phyloP scores from a whole-genome alignment of 495 filamentous ascomycete species.

The Aspergillus funiculosus region DNA sequence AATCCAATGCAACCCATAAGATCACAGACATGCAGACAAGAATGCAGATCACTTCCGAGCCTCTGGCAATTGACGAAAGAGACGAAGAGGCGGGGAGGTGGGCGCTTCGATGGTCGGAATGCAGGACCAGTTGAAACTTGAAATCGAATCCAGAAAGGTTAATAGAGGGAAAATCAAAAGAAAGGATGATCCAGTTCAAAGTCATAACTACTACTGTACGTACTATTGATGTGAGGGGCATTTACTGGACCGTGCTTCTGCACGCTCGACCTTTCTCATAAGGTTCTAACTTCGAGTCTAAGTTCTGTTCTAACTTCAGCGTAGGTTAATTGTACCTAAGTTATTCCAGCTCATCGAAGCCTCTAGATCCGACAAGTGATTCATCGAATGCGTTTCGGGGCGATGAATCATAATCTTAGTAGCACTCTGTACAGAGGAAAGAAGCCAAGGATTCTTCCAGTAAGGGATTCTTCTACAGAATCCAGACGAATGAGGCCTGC shows the following conservation, averaged over 20 bases:
- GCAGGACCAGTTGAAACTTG: background rate
- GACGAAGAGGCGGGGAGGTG: no score
- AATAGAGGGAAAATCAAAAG: background rate
- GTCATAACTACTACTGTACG: no score
- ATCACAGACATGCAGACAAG: slow-evolving; percentile 17
- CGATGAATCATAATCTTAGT: slow-evolving; percentile 6
- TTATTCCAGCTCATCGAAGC: slow-evolving; percentile 2
- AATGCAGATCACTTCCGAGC: slow-evolving; percentile 20
- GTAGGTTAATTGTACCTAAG: slow-evolving; percentile 4
- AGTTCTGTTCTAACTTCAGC: no score
- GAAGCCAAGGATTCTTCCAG: slow-evolving; percentile 4
- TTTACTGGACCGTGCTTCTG: slow-evolving; percentile 21
- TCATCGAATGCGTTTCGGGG: slow-evolving; percentile 6
- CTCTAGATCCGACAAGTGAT: slow-evolving; percentile 3
- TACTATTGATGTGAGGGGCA: slow-evolving; percentile 16
- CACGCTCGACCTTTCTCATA: slow-evolving; percentile 12
- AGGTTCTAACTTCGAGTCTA: no score
- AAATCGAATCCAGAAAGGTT: background rate
- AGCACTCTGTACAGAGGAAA: background rate
- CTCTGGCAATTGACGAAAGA: slow-evolving; percentile 7
- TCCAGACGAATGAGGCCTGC: slow-evolving; percentile 3
- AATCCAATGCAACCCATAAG: slow-evolving; percentile 2
- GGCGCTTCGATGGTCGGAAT: background rate
- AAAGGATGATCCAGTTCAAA: slow-evolving; percentile 1
- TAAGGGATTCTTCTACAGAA: slow-evolving; percentile 1